Conservation (phyloP, 768 basidiomycete genomes). For the Lenzites betulinus region DNA sequence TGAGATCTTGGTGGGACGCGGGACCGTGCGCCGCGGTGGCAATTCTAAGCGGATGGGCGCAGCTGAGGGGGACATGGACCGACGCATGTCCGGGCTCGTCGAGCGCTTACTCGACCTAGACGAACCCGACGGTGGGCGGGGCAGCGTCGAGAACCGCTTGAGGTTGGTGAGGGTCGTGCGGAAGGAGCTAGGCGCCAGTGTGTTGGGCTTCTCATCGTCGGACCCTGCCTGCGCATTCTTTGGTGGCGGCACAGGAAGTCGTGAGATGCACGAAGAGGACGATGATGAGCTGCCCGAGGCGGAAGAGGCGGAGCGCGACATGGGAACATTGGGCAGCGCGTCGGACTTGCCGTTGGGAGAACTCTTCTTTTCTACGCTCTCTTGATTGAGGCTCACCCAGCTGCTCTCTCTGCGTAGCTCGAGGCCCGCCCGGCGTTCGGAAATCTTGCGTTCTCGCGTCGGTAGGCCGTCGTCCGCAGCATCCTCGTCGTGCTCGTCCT, state of each 20-base stretch:
- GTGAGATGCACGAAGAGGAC: slow-evolving; percentile 15
- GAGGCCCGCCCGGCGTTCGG: slow-evolving; percentile 14
- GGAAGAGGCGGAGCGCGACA: slow-evolving; percentile 17
- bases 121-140: slow-evolving; percentile 66
- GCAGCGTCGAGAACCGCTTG: slow-evolving; percentile 57
- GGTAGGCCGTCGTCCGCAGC: not conserved
- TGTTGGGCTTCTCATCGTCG: slow-evolving; percentile 14
- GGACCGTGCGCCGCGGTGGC: slow-evolving; percentile 5
- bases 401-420: slow-evolving; percentile 30
- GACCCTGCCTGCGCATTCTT: slow-evolving; percentile 19
- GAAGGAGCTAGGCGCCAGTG: slow-evolving; percentile 18
- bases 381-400: slow-evolving; percentile 31
- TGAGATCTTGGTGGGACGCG: slow-evolving; percentile 34
- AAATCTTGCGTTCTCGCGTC: slow-evolving; percentile 1
- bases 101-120: slow-evolving; percentile 31
- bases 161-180: slow-evolving; percentile 33
- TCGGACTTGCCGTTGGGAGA: slow-evolving; percentile 26
- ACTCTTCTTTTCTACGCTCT: slow-evolving; percentile 6
- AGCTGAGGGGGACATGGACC: slow-evolving; percentile 22
- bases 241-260: slow-evolving; percentile 20
- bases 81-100: slow-evolving; percentile 10
- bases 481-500: slow-evolving; percentile 6
- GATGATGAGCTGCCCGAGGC: slow-evolving; percentile 11
- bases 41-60: slow-evolving; percentile 5
- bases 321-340: slow-evolving; percentile 3